Percentiles rank a stretch among this genome's conserved stretches.
Conservation (phyloP, 179 eudicot species). For the Gypsophila paniculata region DNA sequence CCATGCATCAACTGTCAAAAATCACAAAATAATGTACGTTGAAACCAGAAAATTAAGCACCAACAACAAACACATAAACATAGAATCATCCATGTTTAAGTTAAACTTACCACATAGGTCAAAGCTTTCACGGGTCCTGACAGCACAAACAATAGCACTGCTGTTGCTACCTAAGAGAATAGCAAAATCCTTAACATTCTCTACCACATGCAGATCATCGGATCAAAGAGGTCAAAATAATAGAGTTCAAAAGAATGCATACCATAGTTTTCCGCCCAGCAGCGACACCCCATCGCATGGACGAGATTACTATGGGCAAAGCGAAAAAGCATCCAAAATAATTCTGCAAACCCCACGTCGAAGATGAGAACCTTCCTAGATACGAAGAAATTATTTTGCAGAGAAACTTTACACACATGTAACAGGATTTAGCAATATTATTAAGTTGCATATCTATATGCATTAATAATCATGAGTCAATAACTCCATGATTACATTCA, state of each 20-base stretch:
- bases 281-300: constrained; percentile 39
- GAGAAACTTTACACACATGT: background rate
- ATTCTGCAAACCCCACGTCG: constrained; percentile 29
- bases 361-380: background rate
- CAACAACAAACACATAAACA: constrained; percentile 2
- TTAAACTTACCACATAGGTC: constrained; percentile 63
- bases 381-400: too few relatives aligned
- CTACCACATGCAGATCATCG: background rate
- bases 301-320: constrained; percentile 43
- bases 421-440: background rate
- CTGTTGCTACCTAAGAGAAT: constrained; percentile 69
- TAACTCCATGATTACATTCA: background rate
- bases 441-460: background rate
- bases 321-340: constrained; percentile 49
- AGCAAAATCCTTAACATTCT: background rate
- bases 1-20: constrained; percentile 72
- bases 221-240: background rate
- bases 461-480: background rate
- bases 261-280: constrained; percentile 70
- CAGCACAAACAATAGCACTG: constrained; percentile 65
- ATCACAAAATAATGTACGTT: background rate
- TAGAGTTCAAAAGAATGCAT: constrained; percentile 17
- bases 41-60: background rate
- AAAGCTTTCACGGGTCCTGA: constrained; percentile 91
- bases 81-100: background rate